These are phyloP conservation scores for Diplodia mutila DNA, from an alignment of 2,329 filamentous ascomycete species.

Conservation along the genomic window DNA sequence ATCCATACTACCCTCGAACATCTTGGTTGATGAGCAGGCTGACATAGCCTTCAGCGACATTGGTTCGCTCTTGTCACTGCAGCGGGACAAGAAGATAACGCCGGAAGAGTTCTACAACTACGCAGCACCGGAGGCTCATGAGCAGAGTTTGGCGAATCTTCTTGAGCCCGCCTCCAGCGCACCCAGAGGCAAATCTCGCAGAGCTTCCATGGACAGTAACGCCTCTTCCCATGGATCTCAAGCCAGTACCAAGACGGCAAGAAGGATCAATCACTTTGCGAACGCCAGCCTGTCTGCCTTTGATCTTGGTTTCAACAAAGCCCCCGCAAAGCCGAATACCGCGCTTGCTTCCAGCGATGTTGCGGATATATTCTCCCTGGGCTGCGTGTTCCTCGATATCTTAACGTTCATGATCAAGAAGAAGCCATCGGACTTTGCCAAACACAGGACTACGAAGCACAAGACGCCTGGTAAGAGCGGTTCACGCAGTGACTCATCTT, in stretches of 20 bases:
- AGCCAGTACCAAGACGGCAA: slow-evolving; percentile 34
- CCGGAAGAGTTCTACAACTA: slow-evolving; percentile 75
- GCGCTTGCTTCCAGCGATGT: slow-evolving; percentile 42
- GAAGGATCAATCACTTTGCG: neutral
- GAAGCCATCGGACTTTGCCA: slow-evolving; percentile 66
- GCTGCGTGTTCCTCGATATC: slow-evolving; percentile 73
- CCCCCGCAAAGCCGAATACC: slow-evolving; percentile 34
- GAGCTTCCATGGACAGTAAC: slow-evolving; percentile 41
- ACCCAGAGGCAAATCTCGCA: slow-evolving; percentile 27
- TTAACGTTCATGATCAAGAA: slow-evolving; percentile 71
- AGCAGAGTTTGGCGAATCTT: slow-evolving; percentile 32
- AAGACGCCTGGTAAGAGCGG: slow-evolving; percentile 57
- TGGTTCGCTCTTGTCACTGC: slow-evolving; percentile 51
- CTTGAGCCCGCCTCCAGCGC: slow-evolving; percentile 29
- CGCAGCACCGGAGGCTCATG: slow-evolving; percentile 65
- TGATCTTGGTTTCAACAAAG: slow-evolving; percentile 43
- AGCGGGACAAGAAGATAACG: slow-evolving; percentile 58
- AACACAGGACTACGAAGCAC: slow-evolving; percentile 68
- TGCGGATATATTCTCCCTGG: slow-evolving; percentile 74
- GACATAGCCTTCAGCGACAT: slow-evolving; percentile 70
- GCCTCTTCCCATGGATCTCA: slow-evolving; percentile 40
- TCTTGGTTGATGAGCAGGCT: slow-evolving; percentile 68
- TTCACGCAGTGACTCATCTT: slow-evolving; percentile 69
- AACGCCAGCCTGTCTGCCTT: slow-evolving; percentile 34
- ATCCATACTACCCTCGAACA: slow-evolving; percentile 71